Evolutionary conservation across 176 grass and related monocot genomes (phyloP).

Genomic region (Musa acuminata): DNA sequence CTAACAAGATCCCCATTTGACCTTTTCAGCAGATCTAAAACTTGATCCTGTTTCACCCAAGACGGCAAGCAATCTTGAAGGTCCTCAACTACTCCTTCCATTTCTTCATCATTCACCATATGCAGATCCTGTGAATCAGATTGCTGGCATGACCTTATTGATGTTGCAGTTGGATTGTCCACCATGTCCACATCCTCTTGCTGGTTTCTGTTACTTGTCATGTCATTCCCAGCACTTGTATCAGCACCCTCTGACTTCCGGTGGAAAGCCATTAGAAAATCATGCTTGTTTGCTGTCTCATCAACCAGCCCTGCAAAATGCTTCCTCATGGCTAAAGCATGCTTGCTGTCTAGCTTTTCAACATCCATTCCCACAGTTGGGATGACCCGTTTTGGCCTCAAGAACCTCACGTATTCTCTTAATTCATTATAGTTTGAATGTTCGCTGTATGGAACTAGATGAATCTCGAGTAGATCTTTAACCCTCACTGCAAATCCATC

Average conservation of each 20-base stretch:
- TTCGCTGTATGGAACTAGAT: slow-evolving; percentile 90
- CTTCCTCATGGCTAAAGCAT: slow-evolving; percentile 54
- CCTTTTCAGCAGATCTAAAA: slow-evolving; percentile 43
- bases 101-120: slow-evolving; percentile 28
- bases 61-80: slow-evolving; percentile 70
- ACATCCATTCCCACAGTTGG: slow-evolving; percentile 69
- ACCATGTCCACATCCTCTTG: slow-evolving; percentile 22
- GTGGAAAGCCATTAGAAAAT: slow-evolving; percentile 77
- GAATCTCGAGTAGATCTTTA: slow-evolving; percentile 71
- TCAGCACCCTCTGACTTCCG: slow-evolving; percentile 23
- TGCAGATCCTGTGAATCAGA: slow-evolving; percentile 14
- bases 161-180: not conserved
- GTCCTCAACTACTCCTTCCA: slow-evolving; percentile 52
- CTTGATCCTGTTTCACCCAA: slow-evolving; percentile 67
- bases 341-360: slow-evolving; percentile 57
- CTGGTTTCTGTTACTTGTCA: slow-evolving; percentile 23
- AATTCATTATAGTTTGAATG: slow-evolving; percentile 82
- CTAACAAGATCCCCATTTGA: slow-evolving; percentile 62
- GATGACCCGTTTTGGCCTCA: slow-evolving; percentile 70
- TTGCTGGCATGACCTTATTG: slow-evolving; percentile 9
- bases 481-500: slow-evolving; percentile 63
- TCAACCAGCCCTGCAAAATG: slow-evolving; percentile 92
- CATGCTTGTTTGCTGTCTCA: slow-evolving; percentile 76
- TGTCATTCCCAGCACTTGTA: slow-evolving; percentile 20
- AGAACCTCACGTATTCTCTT: slow-evolving; percentile 60